Base-by-base conservation (phyloP, 148 eudicot genomes). In the Selenicereus undatus region DNA sequence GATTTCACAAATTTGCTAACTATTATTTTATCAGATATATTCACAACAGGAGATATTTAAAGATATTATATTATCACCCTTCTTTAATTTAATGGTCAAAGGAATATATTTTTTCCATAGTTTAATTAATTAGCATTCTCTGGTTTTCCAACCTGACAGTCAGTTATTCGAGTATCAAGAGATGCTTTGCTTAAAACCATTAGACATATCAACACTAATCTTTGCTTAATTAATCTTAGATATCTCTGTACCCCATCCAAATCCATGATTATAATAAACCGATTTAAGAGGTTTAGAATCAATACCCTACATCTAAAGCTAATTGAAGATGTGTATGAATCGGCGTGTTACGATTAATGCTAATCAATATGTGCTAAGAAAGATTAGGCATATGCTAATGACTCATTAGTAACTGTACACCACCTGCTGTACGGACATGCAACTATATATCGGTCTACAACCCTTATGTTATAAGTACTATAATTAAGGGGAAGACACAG, bases 131-230 rank as follows among this genome's bases (percentile, higher is more conserved):
- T 22, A n/a, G 73, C 64, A 73, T 65, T 78, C 74, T 22, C 24
- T 18, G 45, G 21, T 71, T 68, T 75, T 65, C 78, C 50, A 35
- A 78, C 62, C 24, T 73, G 78, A 71, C 81, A 73, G 26, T 73
- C 30, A 14, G n/a, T 18, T 22, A 60, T 77, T 71, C 51, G 68
- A 45, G 22, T 73, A 73, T 66, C 73, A 64, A 30, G 4, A 79
- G 82, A 83, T 79, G 80, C 85, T 70, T 56, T 51, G 50, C 76
- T 77, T 83, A 79, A 73, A 79, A 68, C 82, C 76, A 68, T 74
- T 79, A 75, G 29, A 65, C n/a, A n/a, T n/a, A n/a, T 52, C 79
- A 79, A 32, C 66, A 39, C 74, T 83, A 80, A 83, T 75, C 60
- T 58, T 27, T 70, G 71, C 76, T 77, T 77, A 82, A 77, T 73